Evolutionary conservation across 2,329 filamentous ascomycete species (phyloP), one percentile per base, ranked within the genome.

Genomic region (Sporothrix luriei): DNA sequence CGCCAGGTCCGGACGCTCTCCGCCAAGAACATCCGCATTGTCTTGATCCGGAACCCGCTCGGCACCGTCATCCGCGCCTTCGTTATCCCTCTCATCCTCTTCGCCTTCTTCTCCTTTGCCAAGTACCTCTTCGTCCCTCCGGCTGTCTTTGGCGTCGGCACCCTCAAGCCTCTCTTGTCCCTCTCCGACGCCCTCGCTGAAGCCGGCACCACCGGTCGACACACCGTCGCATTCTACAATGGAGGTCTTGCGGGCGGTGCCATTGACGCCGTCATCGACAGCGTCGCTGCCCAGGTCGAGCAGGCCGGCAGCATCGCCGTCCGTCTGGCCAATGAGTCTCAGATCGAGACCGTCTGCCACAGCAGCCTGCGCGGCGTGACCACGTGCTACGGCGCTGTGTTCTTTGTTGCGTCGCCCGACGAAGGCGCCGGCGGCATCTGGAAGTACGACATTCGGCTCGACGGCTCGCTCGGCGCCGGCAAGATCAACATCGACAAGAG

Each of bases 361-460:
- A 85, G 84, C 71, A 83, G 82, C 24, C 79, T 90, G 65, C 80
- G 85, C 26, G 91, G 91, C 10, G 88, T 90, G 1, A 91, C 90
- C 1, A 82, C 82, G 4, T 95, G 92, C 79, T 92, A 88, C 76
- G 91, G 87, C 9, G 92, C 90, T 3, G 87, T 90, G 3, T 84
- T 89, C 9, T 94, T 96, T 77, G 82, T 88, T 68, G 90, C 90
- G 0, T 96, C 92, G 5, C 92, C 93, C 0, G 84, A 79, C 1
- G 89, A 95, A 79, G 92, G 92, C 11, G 72, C 77, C 0, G 85
- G 84, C 7, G 85, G 85, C 1, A 79, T 86, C 57, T 97, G 94
- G 94, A 96, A 95, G 79, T 97, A 97, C 76, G 94, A 92, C 0
- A 83, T 97, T 33, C 84, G 91, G 69, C 88, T 88, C 2, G 94